Conservation (phyloP, 306 rosid species). For the Quercus gilva region DNA sequence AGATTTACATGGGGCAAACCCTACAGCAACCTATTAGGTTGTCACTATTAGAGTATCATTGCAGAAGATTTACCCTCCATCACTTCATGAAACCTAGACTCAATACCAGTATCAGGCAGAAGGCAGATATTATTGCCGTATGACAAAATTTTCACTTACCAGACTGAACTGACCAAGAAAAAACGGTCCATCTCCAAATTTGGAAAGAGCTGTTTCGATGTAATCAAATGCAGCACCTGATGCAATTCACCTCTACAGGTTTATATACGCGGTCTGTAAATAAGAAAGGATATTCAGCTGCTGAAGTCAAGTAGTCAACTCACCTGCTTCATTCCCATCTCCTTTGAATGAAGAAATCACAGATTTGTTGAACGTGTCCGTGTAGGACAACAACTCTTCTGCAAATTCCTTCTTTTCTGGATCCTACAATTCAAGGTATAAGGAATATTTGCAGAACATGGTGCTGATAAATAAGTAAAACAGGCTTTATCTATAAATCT, state of each 20-base stretch:
- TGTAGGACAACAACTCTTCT: constrained; percentile 62
- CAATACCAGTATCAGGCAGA: background rate
- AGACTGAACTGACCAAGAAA: constrained; percentile 79
- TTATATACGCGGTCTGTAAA: background rate
- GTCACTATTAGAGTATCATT: background rate
- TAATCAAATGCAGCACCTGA: constrained; percentile 62
- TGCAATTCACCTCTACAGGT: constrained; percentile 4
- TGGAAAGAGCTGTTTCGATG: constrained; percentile 67
- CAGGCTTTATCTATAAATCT: constrained; percentile 17
- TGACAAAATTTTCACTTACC: constrained; percentile 33
- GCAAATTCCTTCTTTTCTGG: constrained; percentile 58
- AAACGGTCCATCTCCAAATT: constrained; percentile 74
- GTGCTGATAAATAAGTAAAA: background rate
- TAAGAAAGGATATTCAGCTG: constrained; percentile 15
- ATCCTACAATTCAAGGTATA: constrained; percentile 34
- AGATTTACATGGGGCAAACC: background rate
- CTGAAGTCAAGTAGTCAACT: constrained; percentile 16
- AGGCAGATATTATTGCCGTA: background rate
- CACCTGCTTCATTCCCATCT: constrained; percentile 56
- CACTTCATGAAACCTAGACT: background rate
- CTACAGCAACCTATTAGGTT: background rate
- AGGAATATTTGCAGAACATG: background rate
- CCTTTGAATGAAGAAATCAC: constrained; percentile 58
- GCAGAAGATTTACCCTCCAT: background rate
- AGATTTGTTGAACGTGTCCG: constrained; percentile 48